Percentiles rank a stretch among this genome's conserved stretches.
phyloP scores from a whole-genome alignment of 768 basidiomycete genomes.

The Mrakia frigida region DNA sequence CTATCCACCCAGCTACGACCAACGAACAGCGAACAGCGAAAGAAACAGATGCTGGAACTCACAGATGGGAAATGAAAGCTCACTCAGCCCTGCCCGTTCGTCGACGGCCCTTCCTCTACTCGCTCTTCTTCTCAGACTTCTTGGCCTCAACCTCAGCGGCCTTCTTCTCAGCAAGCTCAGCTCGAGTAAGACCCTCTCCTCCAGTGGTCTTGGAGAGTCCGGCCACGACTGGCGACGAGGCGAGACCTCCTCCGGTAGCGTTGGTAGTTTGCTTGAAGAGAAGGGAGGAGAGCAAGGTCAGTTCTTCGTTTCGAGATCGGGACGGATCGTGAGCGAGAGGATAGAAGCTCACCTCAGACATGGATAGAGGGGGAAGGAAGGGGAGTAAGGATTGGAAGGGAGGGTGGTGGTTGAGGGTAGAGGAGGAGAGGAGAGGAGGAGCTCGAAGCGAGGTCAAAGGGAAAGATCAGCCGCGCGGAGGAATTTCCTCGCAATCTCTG shows the following conservation, averaged over 20 bases:
- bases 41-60: not conserved
- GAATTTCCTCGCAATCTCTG: too few relatives aligned
- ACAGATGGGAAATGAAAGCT: too few relatives aligned
- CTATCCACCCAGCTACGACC: too few relatives aligned
- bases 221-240: slow-evolving; percentile 33
- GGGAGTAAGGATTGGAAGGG: too few relatives aligned
- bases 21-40: not conserved
- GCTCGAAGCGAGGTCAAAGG: too few relatives aligned
- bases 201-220: slow-evolving; percentile 32
- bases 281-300: not conserved
- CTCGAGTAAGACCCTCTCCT: slow-evolving; percentile 36
- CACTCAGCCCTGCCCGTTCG: too few relatives aligned
- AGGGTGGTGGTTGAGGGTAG: too few relatives aligned
- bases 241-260: slow-evolving; percentile 35
- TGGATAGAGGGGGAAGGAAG: too few relatives aligned
- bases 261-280: not conserved
- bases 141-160: slow-evolving; percentile 15
- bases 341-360: not conserved
- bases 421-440: too few relatives aligned
- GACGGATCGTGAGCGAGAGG: not conserved
- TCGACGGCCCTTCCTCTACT: not conserved
- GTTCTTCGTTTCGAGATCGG: not conserved
- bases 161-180: slow-evolving; percentile 32
- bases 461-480: too few relatives aligned
- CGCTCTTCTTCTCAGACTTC: slow-evolving; percentile 15